Evolutionary conservation across 805 yeast species (phyloP).

Genomic region (Isabelozyma rhagii): DNA sequence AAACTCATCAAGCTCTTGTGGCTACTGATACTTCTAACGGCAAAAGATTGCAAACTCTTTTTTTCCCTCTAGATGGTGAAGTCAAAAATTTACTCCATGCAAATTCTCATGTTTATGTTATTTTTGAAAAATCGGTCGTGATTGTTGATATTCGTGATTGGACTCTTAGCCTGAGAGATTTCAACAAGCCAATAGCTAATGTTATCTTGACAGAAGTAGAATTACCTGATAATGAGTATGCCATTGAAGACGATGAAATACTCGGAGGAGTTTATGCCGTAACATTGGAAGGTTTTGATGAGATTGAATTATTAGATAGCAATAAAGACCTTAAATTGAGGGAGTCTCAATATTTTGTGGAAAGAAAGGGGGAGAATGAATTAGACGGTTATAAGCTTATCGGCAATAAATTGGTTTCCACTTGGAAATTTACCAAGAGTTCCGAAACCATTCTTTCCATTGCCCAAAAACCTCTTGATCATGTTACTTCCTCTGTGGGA

Average conservation of each 20-base stretch:
- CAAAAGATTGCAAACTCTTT: constrained; percentile 34
- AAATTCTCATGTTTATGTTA: constrained; percentile 6
- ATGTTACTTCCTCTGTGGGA: constrained; percentile 54
- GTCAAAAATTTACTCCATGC: constrained; percentile 6
- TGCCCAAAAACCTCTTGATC: constrained; percentile 16
- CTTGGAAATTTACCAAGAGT: constrained; percentile 26
- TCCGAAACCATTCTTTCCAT: constrained; percentile 16
- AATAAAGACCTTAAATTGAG: not conserved
- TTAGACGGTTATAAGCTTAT: constrained; percentile 21
- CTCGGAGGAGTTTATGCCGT: constrained; percentile 9
- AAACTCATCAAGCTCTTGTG: constrained; percentile 23
- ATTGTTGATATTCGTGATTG: constrained; percentile 11
- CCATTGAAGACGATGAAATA: constrained; percentile 10
- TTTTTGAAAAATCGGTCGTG: constrained; percentile 7
- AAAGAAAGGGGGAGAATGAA: constrained; percentile 4
- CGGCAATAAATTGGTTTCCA: constrained; percentile 9
- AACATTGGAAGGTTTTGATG: not conserved
- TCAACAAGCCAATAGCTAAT: not conserved
- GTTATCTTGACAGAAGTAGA: not conserved
- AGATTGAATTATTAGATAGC: not conserved
- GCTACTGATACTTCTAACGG: constrained; percentile 44
- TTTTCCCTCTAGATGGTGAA: constrained; percentile 7
- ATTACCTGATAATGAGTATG: constrained; percentile 3
- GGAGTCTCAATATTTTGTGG: constrained; percentile 10
- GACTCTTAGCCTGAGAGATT: not conserved